Evolutionary conservation across 2,329 filamentous ascomycete genomes (phyloP), one percentile per base, ranked within the genome.

Genomic region (Penicillium hesseltinei): DNA sequence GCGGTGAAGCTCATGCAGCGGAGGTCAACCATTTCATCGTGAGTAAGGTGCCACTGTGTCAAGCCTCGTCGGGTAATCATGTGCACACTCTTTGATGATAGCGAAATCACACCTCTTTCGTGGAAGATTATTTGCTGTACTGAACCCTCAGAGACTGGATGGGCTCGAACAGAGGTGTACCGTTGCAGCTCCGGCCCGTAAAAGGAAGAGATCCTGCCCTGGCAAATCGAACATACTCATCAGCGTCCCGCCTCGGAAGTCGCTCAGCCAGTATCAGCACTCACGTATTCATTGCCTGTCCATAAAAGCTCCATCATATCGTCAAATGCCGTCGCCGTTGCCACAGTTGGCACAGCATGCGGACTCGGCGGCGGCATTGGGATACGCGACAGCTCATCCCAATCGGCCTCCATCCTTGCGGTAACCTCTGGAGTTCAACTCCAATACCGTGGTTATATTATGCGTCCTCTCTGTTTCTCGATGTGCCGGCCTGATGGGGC

Each of bases 1-100:
- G 90, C 92, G 1, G 91, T 95, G 71, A 96, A 97, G 72, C 89
- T 93, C 92, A 97, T 97, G 75, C 94, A 97, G 66, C 87, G 86
- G 62, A 99, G 79, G 70, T 97, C 91, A 62, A 83, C 86, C 88
- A 97, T 96, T 55, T 89, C 88, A 42, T 73, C 84, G 62, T 84
- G 92, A 81, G 82, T 84, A 60, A 97, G 81, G 75, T 97, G 92
- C 92, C 94, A 97, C 79, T 94, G 82, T 51, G 92, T 87, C 56
- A 90, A 78, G 2, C 94, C 94, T 61, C 90, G 85, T 54, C 94
- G 85, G 59, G 85, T 82, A n/a, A 92, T 87, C 82, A 97, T 91
- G 76, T 99, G 94, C 13, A 97, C 82, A 72, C 92, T 91, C 62
- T 86, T 87, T 36, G 88, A 82, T 4, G 92, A 91, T 50, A 99